phyloP scores from a whole-genome alignment of 1,284 basidiomycete species.

The Testicularia cyperi region DNA sequence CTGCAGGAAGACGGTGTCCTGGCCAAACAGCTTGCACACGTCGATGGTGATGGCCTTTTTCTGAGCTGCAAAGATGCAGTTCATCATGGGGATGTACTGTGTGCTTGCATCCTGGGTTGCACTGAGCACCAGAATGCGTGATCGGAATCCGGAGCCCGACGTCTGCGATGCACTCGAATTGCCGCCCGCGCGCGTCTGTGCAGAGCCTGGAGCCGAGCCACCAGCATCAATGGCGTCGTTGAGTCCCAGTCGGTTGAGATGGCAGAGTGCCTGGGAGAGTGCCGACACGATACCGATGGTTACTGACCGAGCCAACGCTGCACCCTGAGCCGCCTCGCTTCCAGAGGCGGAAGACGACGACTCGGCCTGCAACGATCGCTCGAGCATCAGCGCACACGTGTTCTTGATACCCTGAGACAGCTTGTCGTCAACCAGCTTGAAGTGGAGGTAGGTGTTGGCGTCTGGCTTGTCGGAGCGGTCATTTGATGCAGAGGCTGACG shows the following conservation, averaged over 20 bases:
- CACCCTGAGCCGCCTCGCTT: slow-evolving; percentile 15
- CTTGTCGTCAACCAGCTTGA: slow-evolving; percentile 47
- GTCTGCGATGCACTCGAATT: not conserved
- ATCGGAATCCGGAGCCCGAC: slow-evolving; percentile 19
- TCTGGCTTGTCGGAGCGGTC: slow-evolving; percentile 24
- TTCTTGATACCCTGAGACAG: slow-evolving; percentile 40
- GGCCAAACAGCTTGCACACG: slow-evolving; percentile 85
- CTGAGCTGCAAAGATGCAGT: slow-evolving; percentile 97
- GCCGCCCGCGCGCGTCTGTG: slow-evolving; percentile 20
- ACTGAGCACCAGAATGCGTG: slow-evolving; percentile 82
- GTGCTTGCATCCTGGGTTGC: slow-evolving; percentile 84
- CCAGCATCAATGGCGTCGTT: slow-evolving; percentile 20
- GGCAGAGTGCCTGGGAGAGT: slow-evolving; percentile 41
- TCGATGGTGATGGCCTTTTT: slow-evolving; percentile 95
- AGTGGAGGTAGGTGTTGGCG: slow-evolving; percentile 54
- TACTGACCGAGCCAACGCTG: slow-evolving; percentile 17
- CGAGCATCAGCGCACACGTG: slow-evolving; percentile 28
- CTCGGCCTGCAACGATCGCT: slow-evolving; percentile 15
- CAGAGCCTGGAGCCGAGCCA: slow-evolving; percentile 11
- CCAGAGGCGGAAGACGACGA: slow-evolving; percentile 4
- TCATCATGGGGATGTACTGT: slow-evolving; percentile 97
- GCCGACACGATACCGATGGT: slow-evolving; percentile 39
- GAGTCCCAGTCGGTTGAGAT: slow-evolving; percentile 28
- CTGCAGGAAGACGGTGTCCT: slow-evolving; percentile 91
- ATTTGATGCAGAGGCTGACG: slow-evolving; percentile 1